Conservation (phyloP, 1,284 basidiomycete genomes). For the Spongiforma sp. region DNA sequence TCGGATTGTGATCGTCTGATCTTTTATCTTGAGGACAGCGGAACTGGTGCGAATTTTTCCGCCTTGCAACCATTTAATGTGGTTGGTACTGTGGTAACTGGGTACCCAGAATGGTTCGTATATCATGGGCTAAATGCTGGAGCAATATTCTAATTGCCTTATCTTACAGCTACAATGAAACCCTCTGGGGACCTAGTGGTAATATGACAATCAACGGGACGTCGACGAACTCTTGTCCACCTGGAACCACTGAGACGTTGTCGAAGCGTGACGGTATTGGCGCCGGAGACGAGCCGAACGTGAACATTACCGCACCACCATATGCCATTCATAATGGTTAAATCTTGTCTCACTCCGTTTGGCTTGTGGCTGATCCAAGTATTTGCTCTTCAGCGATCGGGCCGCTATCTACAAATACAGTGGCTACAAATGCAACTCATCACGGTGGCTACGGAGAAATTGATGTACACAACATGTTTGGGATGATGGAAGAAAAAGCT, state of each 20-base stretch:
- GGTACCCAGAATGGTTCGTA: constrained; percentile 66
- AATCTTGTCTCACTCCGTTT: neutral
- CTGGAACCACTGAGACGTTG: constrained; percentile 7
- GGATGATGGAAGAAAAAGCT: constrained; percentile 43
- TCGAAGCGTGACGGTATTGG: constrained; percentile 33
- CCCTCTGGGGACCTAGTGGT: constrained; percentile 68
- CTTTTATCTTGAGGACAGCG: constrained; percentile 42
- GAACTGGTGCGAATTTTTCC: constrained; percentile 56
- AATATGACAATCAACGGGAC: constrained; percentile 77
- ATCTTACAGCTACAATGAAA: constrained; percentile 61
- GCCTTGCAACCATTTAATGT: constrained; percentile 41
- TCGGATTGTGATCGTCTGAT: neutral
- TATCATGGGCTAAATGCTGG: neutral
- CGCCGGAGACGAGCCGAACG: constrained; percentile 48
- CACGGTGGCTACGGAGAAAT: constrained; percentile 44
- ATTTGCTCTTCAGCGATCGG: constrained; percentile 24
- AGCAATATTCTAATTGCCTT: neutral
- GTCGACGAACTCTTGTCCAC: constrained; percentile 50
- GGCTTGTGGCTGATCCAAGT: neutral
- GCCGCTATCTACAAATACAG: constrained; percentile 32
- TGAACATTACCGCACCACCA: constrained; percentile 59
- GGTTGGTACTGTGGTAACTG: constrained; percentile 52
- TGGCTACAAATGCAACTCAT: constrained; percentile 47
- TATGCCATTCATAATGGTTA: constrained; percentile 77
- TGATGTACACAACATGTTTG: constrained; percentile 49